Base-by-base conservation (phyloP, 2,329 filamentous ascomycete genomes). In the Simplicillium sp. region DNA sequence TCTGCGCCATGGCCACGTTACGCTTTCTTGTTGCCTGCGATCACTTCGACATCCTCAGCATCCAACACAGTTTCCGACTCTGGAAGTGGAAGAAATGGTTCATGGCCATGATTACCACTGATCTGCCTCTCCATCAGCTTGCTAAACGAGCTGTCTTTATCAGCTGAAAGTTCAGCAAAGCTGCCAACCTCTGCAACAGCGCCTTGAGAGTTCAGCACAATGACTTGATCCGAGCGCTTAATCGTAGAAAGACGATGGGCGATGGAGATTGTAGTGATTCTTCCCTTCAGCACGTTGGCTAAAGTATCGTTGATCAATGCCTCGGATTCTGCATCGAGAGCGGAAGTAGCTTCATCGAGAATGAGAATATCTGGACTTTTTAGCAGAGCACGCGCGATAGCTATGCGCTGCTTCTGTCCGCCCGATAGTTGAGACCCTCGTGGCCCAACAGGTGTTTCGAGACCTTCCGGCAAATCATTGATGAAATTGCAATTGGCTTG, bases 401-500 rank as follows among this genome's bases (percentile, higher is more conserved):
- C 92, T 53, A 98, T 97, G 48, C 92, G 83, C 62, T 98, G 92
- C 66, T 97, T 97, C 63, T 98, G 92, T 0, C 92, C 92, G 39
- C 92, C 92, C 8, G 88, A 96, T 1, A 98, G 74, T 61, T 97
- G 90, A 2, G 90, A 89, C 29, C 92, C 92, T 48, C 92, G 77
- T 13, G 90, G 84, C 40, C 94, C 94, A 25, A 95, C 92, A 48
- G 85, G 84, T 0, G 92, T 98, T 56, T 98, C 90, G 7, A 98
- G 75, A 4, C 92, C 92, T 43, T 97, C 88, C 20, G 92, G 92
- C 52, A 98, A 94, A 60, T 98, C 92, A 57, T 84, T 83, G 59
- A 98, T 95, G 57, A 98, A 98, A 52, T 84, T 83, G 60, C 92
- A 98, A 61, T 98, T 98, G 40, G 92, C 92, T 59, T 90, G 84